Conservation (phyloP, 1,284 basidiomycete genomes). For the Sutorius eximius region DNA sequence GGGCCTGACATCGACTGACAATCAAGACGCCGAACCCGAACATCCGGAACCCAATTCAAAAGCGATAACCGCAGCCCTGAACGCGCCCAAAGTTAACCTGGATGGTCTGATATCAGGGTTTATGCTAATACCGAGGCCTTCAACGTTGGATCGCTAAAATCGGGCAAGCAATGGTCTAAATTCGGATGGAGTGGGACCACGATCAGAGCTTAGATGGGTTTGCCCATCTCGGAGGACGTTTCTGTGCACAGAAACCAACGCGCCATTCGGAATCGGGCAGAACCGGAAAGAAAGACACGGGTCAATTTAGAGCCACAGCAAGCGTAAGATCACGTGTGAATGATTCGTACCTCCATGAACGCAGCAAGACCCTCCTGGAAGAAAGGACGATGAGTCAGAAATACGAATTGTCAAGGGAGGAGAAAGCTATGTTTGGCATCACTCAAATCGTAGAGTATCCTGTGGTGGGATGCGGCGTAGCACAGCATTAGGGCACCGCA, state of each 20-base stretch:
- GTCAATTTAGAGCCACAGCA: conserved; percentile 15
- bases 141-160: conserved; percentile 10
- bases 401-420: neutral
- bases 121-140: neutral
- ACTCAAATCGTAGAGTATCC: conserved; percentile 8
- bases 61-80: neutral
- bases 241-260: conserved; percentile 37
- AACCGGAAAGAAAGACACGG: conserved; percentile 33
- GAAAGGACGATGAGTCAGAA: conserved; percentile 17
- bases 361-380: conserved; percentile 45
- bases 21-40: neutral
- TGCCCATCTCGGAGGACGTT: conserved; percentile 57
- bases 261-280: neutral
- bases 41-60: neutral
- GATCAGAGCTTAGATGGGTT: conserved; percentile 60
- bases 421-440: conserved; percentile 9
- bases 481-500: conserved; percentile 42
- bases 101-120: neutral
- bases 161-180: neutral
- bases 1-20: neutral
- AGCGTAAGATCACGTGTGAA: conserved; percentile 16
- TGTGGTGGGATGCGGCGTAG: conserved; percentile 8
- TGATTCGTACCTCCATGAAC: conserved; percentile 43
- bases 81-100: neutral
- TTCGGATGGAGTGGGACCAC: neutral